Percentiles rank a stretch among this genome's conserved stretches.
Evolutionary conservation across 306 rosid species (phyloP).

Genomic region (Corylus avellana): DNA sequence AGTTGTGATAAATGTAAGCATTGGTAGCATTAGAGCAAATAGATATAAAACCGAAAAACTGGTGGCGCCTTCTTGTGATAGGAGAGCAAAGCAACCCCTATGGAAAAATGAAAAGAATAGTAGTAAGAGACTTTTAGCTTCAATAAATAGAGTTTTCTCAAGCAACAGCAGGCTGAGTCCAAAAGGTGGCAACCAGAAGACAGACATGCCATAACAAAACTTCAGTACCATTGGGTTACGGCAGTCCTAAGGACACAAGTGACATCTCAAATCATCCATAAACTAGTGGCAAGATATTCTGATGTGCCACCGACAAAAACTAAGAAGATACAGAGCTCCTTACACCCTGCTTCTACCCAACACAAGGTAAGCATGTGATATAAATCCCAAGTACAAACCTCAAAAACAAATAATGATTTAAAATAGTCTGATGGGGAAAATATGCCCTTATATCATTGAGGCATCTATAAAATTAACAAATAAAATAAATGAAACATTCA

Average conservation of each 20-base stretch:
- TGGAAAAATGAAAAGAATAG: not conserved
- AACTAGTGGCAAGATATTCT: not conserved
- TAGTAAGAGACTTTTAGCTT: not conserved
- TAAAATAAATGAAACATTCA: not conserved
- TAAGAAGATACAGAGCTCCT: not conserved
- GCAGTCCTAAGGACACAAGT: not conserved
- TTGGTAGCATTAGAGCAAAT: not conserved
- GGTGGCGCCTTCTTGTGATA: not conserved
- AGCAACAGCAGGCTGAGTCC: not conserved
- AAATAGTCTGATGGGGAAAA: not conserved
- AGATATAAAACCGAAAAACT: not conserved
- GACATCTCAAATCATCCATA: slow-evolving; percentile 3
- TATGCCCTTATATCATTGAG: not conserved
- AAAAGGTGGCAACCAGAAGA: not conserved
- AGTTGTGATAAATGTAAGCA: not conserved
- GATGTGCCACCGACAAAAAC: not conserved
- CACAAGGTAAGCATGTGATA: not conserved
- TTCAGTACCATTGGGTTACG: not conserved
- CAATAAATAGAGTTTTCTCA: not conserved
- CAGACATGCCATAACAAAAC: not conserved
- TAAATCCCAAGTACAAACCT: not conserved
- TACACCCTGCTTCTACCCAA: not conserved
- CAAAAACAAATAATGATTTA: not conserved
- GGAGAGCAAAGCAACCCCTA: not conserved
- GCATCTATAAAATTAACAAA: not conserved